These are phyloP conservation scores for Canavalia ensiformis DNA, from an alignment of 306 rosid species.

Conservation along the genomic window DNA sequence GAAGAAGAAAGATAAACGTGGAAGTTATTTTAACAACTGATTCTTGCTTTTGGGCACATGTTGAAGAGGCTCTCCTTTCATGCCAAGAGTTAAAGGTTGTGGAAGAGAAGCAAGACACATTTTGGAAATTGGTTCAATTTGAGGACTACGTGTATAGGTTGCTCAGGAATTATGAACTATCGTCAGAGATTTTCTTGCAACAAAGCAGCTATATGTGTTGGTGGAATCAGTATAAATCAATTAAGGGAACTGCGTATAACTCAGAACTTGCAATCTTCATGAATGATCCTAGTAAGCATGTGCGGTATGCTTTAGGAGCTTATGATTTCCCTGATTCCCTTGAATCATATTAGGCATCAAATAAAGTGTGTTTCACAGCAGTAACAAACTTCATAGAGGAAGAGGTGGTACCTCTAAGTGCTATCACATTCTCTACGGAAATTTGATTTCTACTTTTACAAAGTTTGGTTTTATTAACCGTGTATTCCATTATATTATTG, in stretches of 20 bases:
- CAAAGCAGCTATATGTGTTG: slow-evolving; percentile 68
- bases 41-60: slow-evolving; percentile 84
- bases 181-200: slow-evolving; percentile 70
- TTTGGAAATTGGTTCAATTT: slow-evolving; percentile 42
- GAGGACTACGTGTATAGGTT: slow-evolving; percentile 55
- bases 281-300: neutral
- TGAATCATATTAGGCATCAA: neutral
- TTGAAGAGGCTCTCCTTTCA: slow-evolving; percentile 64
- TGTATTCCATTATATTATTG: too few species aligned
- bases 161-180: slow-evolving; percentile 55
- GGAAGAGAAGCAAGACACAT: neutral
- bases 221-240: slow-evolving; percentile 58
- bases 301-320: slow-evolving; percentile 49
- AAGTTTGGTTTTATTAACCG: too few species aligned
- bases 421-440: too few species aligned
- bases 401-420: too few species aligned
- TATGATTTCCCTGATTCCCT: slow-evolving; percentile 45
- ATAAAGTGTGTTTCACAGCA: neutral
- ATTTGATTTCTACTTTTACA: too few species aligned
- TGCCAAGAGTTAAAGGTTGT: slow-evolving; percentile 27
- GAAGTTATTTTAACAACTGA: slow-evolving; percentile 56
- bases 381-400: too few species aligned
- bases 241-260: slow-evolving; percentile 28
- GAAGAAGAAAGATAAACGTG: slow-evolving; percentile 39
- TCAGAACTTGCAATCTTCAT: slow-evolving; percentile 53